Evolutionary conservation across 2,329 filamentous ascomycete genomes (phyloP), one percentile per base, ranked within the genome.

Genomic region (Pseudogymnoascus sp.): DNA sequence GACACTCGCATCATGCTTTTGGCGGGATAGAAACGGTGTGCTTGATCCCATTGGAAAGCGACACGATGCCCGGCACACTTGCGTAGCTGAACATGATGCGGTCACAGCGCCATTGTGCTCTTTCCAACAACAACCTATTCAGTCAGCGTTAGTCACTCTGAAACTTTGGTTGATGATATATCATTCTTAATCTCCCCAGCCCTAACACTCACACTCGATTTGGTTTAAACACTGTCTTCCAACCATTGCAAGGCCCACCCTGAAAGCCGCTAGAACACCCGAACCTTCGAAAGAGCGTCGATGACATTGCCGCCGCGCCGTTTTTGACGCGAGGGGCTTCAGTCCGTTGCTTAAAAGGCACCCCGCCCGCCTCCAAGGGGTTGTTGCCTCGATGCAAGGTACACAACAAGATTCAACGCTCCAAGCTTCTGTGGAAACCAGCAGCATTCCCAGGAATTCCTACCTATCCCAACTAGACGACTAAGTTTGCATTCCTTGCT

Each of bases 101-200:
- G 48, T 33, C 29, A 55, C 48, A 33, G 48, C 48, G 48, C 48
- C 48, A 55, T 55, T 55, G 48, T 55, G 48, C 29, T 55, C 48
- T 33, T 55, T 55, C 48, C 48, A 55, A 55, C 29, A 55, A 17
- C 48, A 55, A n/a, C 48, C 48, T 33, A 33, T 17, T 55, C 13
- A 33, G 48, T 31, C 48, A 7, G 6, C n/a, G 15, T 33, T 33
- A 55, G 48, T 55, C 29, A 33, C 29, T 10, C 48, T 55, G 15
- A 55, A 55, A 55, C 48, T 33, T 55, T 55, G 29, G 48, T 33
- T 55, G 15, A 55, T 55, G 44, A 55, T 55, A 55, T 55, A 55
- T 55, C 48, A 55, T 33, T 21, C 48, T 17, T 55, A 55, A 33
- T 55, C 29, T 55, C 48, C 29, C 48, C 48, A 55, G 48, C 29